phyloP scores from a whole-genome alignment of 2,329 filamentous ascomycete genomes.

The Microcera coccophila region DNA sequence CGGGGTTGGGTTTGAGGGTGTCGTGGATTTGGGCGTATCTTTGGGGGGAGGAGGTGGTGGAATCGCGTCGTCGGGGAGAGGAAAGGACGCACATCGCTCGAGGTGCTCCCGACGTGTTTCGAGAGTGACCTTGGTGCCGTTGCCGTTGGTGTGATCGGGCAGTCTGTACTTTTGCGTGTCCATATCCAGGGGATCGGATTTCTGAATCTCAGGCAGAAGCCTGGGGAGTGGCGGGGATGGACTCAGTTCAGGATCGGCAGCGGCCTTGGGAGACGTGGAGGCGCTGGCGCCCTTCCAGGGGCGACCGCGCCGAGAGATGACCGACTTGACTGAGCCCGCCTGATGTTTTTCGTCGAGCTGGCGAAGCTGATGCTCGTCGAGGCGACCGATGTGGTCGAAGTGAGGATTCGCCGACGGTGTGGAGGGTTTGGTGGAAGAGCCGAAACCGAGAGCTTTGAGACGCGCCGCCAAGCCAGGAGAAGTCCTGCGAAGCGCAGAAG shows the following conservation, averaged over 20 bases:
- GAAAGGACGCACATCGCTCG: constrained; percentile 44
- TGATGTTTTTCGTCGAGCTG: constrained; percentile 65
- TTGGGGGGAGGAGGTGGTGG: constrained; percentile 39
- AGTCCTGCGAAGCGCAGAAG: constrained; percentile 48
- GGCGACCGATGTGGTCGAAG: constrained; percentile 57
- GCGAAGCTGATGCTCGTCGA: constrained; percentile 66
- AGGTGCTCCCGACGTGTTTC: constrained; percentile 57
- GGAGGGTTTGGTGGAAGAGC: constrained; percentile 40
- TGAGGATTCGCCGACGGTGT: constrained; percentile 24
- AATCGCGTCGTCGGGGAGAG: constrained; percentile 34
- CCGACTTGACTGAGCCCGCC: constrained; percentile 46
- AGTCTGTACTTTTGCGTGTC: constrained; percentile 72
- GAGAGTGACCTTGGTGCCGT: constrained; percentile 61
- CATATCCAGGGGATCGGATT: constrained; percentile 53
- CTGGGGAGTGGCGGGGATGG: constrained; percentile 25
- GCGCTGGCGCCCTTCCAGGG: constrained; percentile 65
- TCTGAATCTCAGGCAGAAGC: constrained; percentile 50
- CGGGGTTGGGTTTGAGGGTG: constrained; percentile 26
- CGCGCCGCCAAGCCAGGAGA: constrained; percentile 62
- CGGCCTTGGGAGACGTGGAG: constrained; percentile 26
- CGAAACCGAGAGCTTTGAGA: constrained; percentile 62
- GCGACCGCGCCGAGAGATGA: constrained; percentile 62
- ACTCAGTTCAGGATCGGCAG: constrained; percentile 20
- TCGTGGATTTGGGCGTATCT: constrained; percentile 34
- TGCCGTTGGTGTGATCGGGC: constrained; percentile 65